Evolutionary conservation across 1,139 yeast species (phyloP).

Genomic region (Geotrichum carabidarum): DNA sequence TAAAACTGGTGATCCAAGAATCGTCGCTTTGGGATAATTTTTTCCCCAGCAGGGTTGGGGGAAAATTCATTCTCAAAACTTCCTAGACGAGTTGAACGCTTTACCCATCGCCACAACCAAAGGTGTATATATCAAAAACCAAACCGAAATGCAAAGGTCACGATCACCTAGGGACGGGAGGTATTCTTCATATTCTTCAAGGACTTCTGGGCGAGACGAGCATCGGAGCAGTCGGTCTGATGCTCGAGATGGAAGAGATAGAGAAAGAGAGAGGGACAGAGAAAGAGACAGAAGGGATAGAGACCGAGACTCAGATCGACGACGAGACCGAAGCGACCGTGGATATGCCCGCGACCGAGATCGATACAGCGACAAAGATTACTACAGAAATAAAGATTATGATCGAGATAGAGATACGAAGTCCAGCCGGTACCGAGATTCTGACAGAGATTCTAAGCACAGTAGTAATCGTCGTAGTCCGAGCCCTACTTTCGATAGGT

Average conservation of each 20-base stretch:
- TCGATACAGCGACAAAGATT: conserved; percentile 6
- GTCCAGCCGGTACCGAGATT: background rate
- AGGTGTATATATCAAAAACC: background rate
- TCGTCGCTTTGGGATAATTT: too few species aligned
- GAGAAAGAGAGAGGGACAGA: conserved; percentile 19
- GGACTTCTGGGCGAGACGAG: conserved; percentile 4
- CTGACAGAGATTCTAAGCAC: conserved; percentile 1
- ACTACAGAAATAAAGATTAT: conserved; percentile 16
- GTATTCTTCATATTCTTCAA: conserved; percentile 3
- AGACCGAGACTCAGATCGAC: conserved; percentile 10
- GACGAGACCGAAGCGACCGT: conserved; percentile 20
- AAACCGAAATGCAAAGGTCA: conserved; percentile 4
- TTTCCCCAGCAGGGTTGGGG: too few species aligned
- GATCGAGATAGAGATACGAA: conserved; percentile 7
- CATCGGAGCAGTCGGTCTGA: conserved; percentile 2
- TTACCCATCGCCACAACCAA: background rate
- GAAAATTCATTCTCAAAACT: too few species aligned
- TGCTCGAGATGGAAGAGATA: conserved; percentile 3
- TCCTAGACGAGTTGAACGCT: too few species aligned
- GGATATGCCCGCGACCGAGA: conserved; percentile 8
- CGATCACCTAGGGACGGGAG: conserved; percentile 10
- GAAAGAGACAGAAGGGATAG: conserved; percentile 9
- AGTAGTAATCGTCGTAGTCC: conserved; percentile 8
- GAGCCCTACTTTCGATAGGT: conserved; percentile 10
- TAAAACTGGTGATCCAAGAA: too few species aligned